These are phyloP conservation scores for Ocimum tenuiflorum DNA, from an alignment of 257 asterid species.

Conservation along the genomic window DNA sequence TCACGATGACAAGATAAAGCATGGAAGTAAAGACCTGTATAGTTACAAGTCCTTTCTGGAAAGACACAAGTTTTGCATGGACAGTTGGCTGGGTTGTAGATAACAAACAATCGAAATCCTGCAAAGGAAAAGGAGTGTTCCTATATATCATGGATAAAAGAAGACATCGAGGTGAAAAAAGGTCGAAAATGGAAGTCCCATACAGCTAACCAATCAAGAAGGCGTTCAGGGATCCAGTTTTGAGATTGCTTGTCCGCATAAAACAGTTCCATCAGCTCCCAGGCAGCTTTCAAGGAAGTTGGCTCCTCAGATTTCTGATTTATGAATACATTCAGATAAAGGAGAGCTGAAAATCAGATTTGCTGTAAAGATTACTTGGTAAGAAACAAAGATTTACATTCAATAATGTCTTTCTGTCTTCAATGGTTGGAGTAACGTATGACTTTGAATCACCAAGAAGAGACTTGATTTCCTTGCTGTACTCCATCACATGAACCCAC, in stretches of 20 bases:
- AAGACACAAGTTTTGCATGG: conserved; percentile 66
- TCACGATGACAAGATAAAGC: not conserved
- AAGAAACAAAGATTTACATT: conserved; percentile 37
- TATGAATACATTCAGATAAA: conserved; percentile 16
- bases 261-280: conserved; percentile 93
- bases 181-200: conserved; percentile 28
- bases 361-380: conserved; percentile 11
- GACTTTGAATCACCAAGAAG: conserved; percentile 58
- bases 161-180: conserved; percentile 8
- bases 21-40: conserved; percentile 43
- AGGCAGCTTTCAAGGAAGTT: conserved; percentile 73
- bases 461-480: conserved; percentile 67
- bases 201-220: conserved; percentile 90
- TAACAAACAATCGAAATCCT: conserved; percentile 74
- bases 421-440: conserved; percentile 44
- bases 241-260: conserved; percentile 79
- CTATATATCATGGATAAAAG: not conserved
- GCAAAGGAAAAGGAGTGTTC: conserved; percentile 23
- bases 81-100: conserved; percentile 66
- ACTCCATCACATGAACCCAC: conserved; percentile 82
- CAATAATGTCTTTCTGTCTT: conserved; percentile 58
- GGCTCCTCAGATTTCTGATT: conserved; percentile 64
- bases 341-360: conserved; percentile 8
- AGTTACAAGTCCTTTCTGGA: conserved; percentile 60
- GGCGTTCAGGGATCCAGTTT: conserved; percentile 81